Percentiles rank a stretch among this genome's conserved stretches.
These are phyloP conservation scores for Monascus purpureus DNA, from an alignment of 495 filamentous ascomycete species.

Conservation along the genomic window DNA sequence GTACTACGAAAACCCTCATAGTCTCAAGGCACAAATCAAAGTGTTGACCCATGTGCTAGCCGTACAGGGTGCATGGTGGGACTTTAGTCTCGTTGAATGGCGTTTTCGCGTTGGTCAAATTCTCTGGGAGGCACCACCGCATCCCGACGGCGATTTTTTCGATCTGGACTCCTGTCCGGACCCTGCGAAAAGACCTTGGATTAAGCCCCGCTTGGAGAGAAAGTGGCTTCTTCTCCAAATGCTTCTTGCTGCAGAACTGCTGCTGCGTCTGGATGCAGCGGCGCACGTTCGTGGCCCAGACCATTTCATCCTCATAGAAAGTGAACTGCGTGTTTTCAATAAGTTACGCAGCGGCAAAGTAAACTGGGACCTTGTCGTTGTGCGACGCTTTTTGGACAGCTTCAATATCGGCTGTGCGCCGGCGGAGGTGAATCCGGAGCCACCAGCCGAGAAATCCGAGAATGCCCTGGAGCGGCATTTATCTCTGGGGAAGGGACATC, in stretches of 20 bases:
- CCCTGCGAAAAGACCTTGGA: no score
- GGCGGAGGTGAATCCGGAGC: no score
- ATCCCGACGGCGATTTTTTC: conserved; percentile 38
- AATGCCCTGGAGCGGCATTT: no score
- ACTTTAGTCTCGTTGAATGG: conserved; percentile 72
- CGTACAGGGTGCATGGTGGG: conserved; percentile 47
- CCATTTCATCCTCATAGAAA: no score
- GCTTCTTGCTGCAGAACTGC: conserved; percentile 61
- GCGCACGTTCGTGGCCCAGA: conserved; percentile 41
- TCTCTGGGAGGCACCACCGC: conserved; percentile 49
- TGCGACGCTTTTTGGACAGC: conserved; percentile 63
- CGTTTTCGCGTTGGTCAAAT: conserved; percentile 67
- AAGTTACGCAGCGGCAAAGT: conserved; percentile 51
- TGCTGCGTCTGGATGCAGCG: conserved; percentile 60
- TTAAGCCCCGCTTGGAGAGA: conserved; percentile 41
- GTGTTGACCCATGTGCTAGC: conserved; percentile 31
- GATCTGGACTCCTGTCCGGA: no score
- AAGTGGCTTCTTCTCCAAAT: conserved; percentile 75
- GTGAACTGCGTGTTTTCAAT: no score
- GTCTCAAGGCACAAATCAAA: conserved; percentile 38
- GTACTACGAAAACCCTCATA: conserved; percentile 15
- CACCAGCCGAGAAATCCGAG: no score
- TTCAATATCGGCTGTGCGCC: conserved; percentile 38
- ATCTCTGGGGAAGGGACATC: no score
- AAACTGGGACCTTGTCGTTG: conserved; percentile 68